phyloP scores from a whole-genome alignment of 2,329 filamentous ascomycete species.

The Fusarium dlaminii region DNA sequence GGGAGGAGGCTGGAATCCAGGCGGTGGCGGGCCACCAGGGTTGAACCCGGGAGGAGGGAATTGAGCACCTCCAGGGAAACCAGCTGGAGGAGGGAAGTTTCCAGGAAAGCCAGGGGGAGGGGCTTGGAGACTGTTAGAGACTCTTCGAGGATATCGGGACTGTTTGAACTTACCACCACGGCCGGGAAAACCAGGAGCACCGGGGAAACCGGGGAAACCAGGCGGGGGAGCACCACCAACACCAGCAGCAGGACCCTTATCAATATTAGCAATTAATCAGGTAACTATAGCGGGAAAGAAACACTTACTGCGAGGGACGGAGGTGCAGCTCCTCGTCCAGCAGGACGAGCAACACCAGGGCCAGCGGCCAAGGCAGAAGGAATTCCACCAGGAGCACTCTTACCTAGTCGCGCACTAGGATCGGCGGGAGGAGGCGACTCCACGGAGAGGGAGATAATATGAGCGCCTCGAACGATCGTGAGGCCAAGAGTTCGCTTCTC shows the following conservation, averaged over 20 bases:
- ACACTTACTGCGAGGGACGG: constrained; percentile 75
- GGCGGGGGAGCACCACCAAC: constrained; percentile 77
- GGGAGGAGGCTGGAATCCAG: constrained; percentile 80
- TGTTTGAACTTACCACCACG: constrained; percentile 61
- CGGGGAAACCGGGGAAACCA: constrained; percentile 63
- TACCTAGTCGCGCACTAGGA: constrained; percentile 87
- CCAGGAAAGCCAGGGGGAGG: constrained; percentile 59
- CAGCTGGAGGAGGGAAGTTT: constrained; percentile 51
- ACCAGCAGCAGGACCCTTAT: constrained; percentile 81
- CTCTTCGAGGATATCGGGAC: background rate
- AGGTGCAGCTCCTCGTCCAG: constrained; percentile 82
- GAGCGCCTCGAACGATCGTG: constrained; percentile 91
- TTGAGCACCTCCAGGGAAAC: constrained; percentile 56
- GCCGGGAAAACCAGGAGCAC: constrained; percentile 57
- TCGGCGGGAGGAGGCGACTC: constrained; percentile 96
- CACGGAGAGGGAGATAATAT: constrained; percentile 93
- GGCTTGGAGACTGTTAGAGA: constrained; percentile 50
- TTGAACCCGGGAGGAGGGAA: constrained; percentile 64
- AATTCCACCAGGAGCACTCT: constrained; percentile 73
- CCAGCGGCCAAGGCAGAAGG: constrained; percentile 80
- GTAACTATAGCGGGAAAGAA: background rate
- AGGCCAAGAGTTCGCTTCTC: constrained; percentile 98
- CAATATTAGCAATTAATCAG: constrained; percentile 31
- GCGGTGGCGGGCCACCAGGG: constrained; percentile 64
- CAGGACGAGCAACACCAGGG: constrained; percentile 89